These are phyloP conservation scores for Coniochaeta pulveracea DNA, from an alignment of 2,329 filamentous ascomycete genomes.

Conservation along the genomic window DNA sequence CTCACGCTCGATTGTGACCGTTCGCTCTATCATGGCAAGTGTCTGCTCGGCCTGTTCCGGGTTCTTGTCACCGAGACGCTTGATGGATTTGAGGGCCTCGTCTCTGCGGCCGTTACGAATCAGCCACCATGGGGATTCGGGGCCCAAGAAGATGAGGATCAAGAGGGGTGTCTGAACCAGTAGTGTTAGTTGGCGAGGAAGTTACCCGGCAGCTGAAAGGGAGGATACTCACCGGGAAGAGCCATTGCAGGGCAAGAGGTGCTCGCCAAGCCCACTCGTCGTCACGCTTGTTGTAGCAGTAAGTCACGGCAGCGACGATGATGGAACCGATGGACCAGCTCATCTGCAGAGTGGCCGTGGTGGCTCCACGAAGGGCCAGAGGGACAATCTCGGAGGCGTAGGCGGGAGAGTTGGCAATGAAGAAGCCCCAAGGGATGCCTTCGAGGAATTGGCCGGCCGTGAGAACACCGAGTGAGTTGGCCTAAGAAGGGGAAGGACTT, in stretches of 20 bases:
- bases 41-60: constrained; percentile 20
- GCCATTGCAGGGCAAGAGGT: constrained; percentile 45
- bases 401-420: constrained; percentile 28
- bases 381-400: constrained; percentile 33
- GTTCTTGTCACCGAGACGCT: constrained; percentile 23
- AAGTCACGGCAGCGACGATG: constrained; percentile 46
- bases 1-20: constrained; percentile 37
- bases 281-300: constrained; percentile 31
- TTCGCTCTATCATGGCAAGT: constrained; percentile 47
- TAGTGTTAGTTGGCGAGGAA: too few species aligned
- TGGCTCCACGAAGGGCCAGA: constrained; percentile 24
- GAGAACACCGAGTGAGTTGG: neutral
- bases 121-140: constrained; percentile 43
- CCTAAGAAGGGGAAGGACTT: neutral
- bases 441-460: constrained; percentile 32
- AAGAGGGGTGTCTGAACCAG: constrained; percentile 27
- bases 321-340: constrained; percentile 52
- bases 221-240: constrained; percentile 28
- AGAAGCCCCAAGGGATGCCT: constrained; percentile 32
- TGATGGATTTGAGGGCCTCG: constrained; percentile 29
- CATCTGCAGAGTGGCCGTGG: constrained; percentile 45
- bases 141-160: constrained; percentile 36
- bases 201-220: neutral
- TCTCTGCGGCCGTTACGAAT: constrained; percentile 35
- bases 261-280: constrained; percentile 30